Evolutionary conservation across 495 filamentous ascomycete genomes (phyloP).

Genomic region (Trypethelium eluteriae): DNA sequence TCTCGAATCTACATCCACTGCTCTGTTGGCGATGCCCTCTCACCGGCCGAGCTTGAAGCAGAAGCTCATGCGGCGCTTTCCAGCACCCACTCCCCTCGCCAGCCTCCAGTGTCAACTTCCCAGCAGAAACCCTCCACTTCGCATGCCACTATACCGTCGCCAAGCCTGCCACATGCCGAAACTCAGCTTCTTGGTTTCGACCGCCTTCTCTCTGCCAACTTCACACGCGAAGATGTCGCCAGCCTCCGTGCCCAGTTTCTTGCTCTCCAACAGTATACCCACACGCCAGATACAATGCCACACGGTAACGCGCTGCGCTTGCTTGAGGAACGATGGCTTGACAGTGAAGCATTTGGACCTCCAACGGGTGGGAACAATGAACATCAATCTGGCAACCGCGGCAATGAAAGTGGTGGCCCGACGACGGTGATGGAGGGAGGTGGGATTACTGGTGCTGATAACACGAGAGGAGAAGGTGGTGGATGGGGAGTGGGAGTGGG

Average conservation of each 20-base stretch:
- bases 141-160: slow-evolving; percentile 39
- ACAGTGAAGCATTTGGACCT: slow-evolving; percentile 48
- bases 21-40: slow-evolving; percentile 69
- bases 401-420: slow-evolving; percentile 21
- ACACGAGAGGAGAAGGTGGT: slow-evolving; percentile 18
- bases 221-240: slow-evolving; percentile 72
- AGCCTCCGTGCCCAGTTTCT: slow-evolving; percentile 79
- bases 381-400: slow-evolving; percentile 33
- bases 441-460: slow-evolving; percentile 28
- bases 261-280: slow-evolving; percentile 63
- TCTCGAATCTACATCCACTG: slow-evolving; percentile 75
- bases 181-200: slow-evolving; percentile 71
- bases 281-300: slow-evolving; percentile 82
- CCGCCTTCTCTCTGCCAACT: slow-evolving; percentile 68
- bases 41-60: slow-evolving; percentile 55
- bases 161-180: slow-evolving; percentile 29
- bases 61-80: slow-evolving; percentile 47
- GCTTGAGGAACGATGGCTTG: slow-evolving; percentile 90
- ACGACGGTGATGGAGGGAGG: slow-evolving; percentile 29
- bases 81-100: slow-evolving; percentile 11
- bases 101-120: slow-evolving; percentile 11
- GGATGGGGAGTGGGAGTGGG: slow-evolving; percentile 21
- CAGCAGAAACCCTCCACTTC: slow-evolving; percentile 6
- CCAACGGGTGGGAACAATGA: neutral
- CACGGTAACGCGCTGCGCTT: slow-evolving; percentile 49